Percentiles rank a stretch among this genome's conserved stretches.
Evolutionary conservation across 2,329 filamentous ascomycete species (phyloP).

Genomic region (Penicillium thymicola): DNA sequence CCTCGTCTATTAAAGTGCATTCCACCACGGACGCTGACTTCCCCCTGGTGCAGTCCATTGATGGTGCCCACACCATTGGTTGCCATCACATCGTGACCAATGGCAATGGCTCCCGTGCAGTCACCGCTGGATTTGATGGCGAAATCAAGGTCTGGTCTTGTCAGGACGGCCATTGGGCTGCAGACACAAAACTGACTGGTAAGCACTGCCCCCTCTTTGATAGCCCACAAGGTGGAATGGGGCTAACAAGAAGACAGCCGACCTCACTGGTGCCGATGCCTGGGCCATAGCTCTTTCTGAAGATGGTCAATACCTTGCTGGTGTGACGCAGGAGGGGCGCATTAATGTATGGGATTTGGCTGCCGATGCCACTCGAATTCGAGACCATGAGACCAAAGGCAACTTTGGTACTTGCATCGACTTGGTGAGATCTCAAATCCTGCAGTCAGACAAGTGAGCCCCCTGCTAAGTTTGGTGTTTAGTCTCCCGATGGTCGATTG

Average conservation of each 20-base stretch:
- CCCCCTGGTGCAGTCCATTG: conserved; percentile 73
- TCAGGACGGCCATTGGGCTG: conserved; percentile 55
- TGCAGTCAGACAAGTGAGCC: not conserved
- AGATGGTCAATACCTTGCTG: conserved; percentile 80
- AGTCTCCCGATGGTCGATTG: conserved; percentile 72
- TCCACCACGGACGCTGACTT: conserved; percentile 69
- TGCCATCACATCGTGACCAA: conserved; percentile 83
- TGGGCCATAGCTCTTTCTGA: conserved; percentile 87
- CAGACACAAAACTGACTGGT: conserved; percentile 48
- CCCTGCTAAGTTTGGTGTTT: conserved; percentile 1
- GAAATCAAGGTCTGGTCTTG: conserved; percentile 80
- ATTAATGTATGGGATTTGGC: conserved; percentile 82
- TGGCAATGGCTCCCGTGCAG: conserved; percentile 67
- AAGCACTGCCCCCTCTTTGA: conserved; percentile 19
- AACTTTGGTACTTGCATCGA: conserved; percentile 90
- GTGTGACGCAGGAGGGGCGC: conserved; percentile 80
- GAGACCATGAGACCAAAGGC: conserved; percentile 86
- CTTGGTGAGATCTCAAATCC: conserved; percentile 50
- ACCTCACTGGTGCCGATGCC: conserved; percentile 58
- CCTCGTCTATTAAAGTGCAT: conserved; percentile 77
- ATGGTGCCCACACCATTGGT: conserved; percentile 78
- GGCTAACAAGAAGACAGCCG: conserved; percentile 14
- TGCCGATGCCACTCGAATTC: conserved; percentile 59
- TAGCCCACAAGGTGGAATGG: not conserved
- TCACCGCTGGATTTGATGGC: conserved; percentile 84